Base-by-base conservation (phyloP, 2,329 filamentous ascomycete species). In the Ophiocordyceps polyrhachis-furcata region DNA sequence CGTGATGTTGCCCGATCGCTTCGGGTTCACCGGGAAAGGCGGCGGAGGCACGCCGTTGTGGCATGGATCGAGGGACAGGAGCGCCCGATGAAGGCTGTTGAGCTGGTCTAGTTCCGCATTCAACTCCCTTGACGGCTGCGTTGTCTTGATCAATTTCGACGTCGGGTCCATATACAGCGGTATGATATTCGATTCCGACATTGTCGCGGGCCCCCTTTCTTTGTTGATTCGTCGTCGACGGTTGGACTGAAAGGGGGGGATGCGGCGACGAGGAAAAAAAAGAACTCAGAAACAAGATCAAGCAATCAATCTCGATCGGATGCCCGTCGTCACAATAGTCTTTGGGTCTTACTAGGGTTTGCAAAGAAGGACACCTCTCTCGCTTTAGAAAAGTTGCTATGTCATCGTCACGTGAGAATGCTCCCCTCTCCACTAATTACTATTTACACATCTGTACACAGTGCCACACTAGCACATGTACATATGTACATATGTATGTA, bases 11-110 rank as follows among this genome's bases (percentile, higher is more conserved):
- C 84, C 86, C 51, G 75, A 80, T 57, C 89, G 85, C 67, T 95
- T 94, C 44, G 86, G 88, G 69, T 94, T 93, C 49, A 95, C 81
- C 48, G 88, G 88, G 40, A 93, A 73, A 0, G 91, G 91, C 0
- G 89, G 83, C 5, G 88, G 87, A 0, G 89, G 89, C 19, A 86
- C 69, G 42, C 65, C 71, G 47, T 75, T 71, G 6, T 81, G 75
- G 28, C n/a, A n/a, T n/a, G n/a, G n/a, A n/a, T 62, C 61, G 48
- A 58, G 45, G 45, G 64, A 63, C 53, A 91, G 69, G 48, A 96
- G 74, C 40, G 73, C 62, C 52, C 78, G 77, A 75, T 93, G 84
- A 43, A 95, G 76, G 43, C 63, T 58, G 70, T 94, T 95, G 49
- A 96, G 77, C 40, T 77, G 68, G 31, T 71, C 65, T 52, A 95